phyloP scores from a whole-genome alignment of 192 early-diverging fungal species.

The Pecoramyces ruminantium region DNA sequence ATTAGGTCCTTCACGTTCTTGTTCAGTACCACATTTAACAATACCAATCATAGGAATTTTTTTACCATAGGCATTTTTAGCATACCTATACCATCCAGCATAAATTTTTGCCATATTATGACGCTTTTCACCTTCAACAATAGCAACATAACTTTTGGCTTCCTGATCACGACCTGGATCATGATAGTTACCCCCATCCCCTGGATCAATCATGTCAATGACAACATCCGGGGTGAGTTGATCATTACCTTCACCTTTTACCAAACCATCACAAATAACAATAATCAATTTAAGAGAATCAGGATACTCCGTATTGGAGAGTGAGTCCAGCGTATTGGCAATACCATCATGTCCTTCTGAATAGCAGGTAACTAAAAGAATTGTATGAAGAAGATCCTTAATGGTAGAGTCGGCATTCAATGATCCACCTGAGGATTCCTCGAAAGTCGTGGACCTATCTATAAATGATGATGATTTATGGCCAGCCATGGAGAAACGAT shows the following conservation, averaged over 20 bases:
- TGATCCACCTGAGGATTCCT: neutral
- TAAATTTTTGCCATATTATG: conserved; percentile 89
- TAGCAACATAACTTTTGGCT: conserved; percentile 47
- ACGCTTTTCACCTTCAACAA: conserved; percentile 78
- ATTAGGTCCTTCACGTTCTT: conserved; percentile 11
- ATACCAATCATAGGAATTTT: conserved; percentile 56
- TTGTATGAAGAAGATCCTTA: conserved; percentile 5
- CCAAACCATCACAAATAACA: conserved; percentile 75
- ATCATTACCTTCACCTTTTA: conserved; percentile 63
- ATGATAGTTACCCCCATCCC: neutral
- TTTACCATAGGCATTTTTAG: conserved; percentile 20
- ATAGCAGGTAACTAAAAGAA: conserved; percentile 78
- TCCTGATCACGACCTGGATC: neutral
- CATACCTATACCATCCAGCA: conserved; percentile 68
- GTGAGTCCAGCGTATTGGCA: conserved; percentile 67
- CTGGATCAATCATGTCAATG: conserved; percentile 53
- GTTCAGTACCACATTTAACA: conserved; percentile 53
- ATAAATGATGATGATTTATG: neutral
- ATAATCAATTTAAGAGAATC: conserved; percentile 72
- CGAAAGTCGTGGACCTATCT: neutral
- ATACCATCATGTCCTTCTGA: conserved; percentile 71
- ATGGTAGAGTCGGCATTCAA: neutral
- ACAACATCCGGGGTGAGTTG: conserved; percentile 61
- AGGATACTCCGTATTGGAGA: conserved; percentile 66
- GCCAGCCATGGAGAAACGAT: neutral